Evolutionary conservation across 768 basidiomycete genomes (phyloP), one percentile per base, ranked within the genome.

Genomic region (Gloeopeniophorella convolvens): DNA sequence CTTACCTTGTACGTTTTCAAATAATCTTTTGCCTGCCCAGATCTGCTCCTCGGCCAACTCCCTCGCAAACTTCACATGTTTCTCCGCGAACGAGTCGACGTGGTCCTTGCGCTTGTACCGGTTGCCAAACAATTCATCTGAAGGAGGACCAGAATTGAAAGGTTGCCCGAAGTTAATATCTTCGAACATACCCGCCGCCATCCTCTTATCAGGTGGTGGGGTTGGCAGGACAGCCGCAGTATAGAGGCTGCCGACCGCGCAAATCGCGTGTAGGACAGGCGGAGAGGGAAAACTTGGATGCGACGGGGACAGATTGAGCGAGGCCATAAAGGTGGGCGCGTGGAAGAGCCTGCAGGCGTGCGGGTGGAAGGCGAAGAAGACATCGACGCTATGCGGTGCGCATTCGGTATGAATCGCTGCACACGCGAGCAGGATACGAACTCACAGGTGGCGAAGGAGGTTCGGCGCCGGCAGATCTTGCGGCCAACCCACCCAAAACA

Each of bases 221-320:
- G 79, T 74, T 4, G 76, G 78, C 10, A 75, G 69, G 3, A 83
- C 78, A 3, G 79, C 82, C 13, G 82, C 79, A 1, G 85, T 89
- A 57, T 89, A 89, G 18, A 83, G 67, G 50, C 86, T 82, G 13
- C 85, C 83, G 30, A 83, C 72, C 2, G 88, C 89, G 65, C 89
- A 90, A 42, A 94, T 86, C n/a, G 88, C 87, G 61, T 94, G 90
- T 0, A 94, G 74, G 33, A 91, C 66, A 8, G 83, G 74, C 5
- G 75, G 62, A 27, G 76, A 72, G 7, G 91, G 91, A 60, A 90
- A 94, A 49, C 82, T 78, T 4, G 80, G 75, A 56, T 89, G 83
- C 20, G 70, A 74, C 0, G 84, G 83, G 1, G 85, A 77, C 4
- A 88, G 68, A 0, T 76, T 67, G 34, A 92, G 73, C 1, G 79